Base-by-base conservation (phyloP, 78 protist species). In the Dictyostelium brefeldianum region DNA sequence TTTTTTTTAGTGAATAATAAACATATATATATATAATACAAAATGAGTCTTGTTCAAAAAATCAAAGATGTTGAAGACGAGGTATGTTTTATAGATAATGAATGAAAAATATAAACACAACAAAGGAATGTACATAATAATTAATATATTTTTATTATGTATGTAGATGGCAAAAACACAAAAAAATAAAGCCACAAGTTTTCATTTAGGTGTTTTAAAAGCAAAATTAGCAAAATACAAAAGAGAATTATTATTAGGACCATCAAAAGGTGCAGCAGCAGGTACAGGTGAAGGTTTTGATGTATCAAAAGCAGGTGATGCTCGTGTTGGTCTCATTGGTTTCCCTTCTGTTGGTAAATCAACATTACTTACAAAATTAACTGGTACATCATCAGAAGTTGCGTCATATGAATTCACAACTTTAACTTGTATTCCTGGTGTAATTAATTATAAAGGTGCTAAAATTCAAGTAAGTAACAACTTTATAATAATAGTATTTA, bases 341-440 rank as follows among this genome's bases (percentile, higher is more conserved):
- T 99, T 99, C 92, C 99, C 99, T 0, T 98, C 99, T 0, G 99
- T 99, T 10, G 99, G 99, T 59, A 99, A 99, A 91, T 97, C 99
- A 12, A 99, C 99, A 0, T 89, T 99, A 10, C 91, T 99, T 53
- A 96, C 83, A 54, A 96, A 96, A 62, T 81, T 99, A 65, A 98
- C 99, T 0, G 95, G 93, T 41, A 96, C 97, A 2, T 22, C 43
- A 29, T 96, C 98, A 11, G 98, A 81, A 47, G 99, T 97, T 17
- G 99, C 99, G 0, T 78, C 97, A 20, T 98, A 99, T 84, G 99
- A 99, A 95, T 99, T 99, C 97, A 99, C 99, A 15, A 99, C 99
- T 25, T 97, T 99, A 53, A 99, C 99, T 3, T 98, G 99, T 91
- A 91, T 99, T 77, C 99, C 99, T 48, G 98, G 99, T 78, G 98